Conservation (phyloP, 306 rosid genomes). For the Crotalaria pallida region DNA sequence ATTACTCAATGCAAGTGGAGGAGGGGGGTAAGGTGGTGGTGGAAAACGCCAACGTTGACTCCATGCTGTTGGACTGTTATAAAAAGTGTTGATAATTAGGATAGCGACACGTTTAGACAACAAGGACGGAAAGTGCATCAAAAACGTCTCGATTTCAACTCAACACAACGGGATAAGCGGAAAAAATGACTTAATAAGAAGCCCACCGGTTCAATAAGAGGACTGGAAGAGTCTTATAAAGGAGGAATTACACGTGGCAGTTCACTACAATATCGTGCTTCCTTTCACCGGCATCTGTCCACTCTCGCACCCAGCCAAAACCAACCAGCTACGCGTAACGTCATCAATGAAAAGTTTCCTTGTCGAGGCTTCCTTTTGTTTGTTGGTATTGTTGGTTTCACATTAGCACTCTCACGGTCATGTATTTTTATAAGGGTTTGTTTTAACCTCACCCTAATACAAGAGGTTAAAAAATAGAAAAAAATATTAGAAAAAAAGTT, state of each 20-base stretch:
- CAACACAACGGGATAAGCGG: too few relatives aligned
- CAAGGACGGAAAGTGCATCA: not conserved
- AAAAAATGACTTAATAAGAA: too few relatives aligned
- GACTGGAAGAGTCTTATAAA: too few relatives aligned
- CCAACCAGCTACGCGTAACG: conserved; percentile 10
- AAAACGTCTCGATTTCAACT: not conserved
- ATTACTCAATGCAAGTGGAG: not conserved
- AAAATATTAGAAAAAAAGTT: too few relatives aligned
- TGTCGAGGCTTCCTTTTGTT: not conserved
- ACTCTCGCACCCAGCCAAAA: not conserved
- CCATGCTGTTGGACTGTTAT: not conserved
- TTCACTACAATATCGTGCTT: not conserved
- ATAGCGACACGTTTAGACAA: not conserved
- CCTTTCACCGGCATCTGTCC: not conserved
- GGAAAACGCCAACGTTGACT: not conserved
- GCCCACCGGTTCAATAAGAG: not conserved
- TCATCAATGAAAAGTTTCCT: not conserved
- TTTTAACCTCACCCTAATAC: too few relatives aligned
- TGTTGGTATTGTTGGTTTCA: not conserved
- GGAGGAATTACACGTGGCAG: too few relatives aligned
- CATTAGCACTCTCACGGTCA: not conserved
- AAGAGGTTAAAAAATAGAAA: too few relatives aligned
- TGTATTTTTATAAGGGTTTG: too few relatives aligned
- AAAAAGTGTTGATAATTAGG: not conserved
- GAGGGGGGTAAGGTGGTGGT: not conserved